phyloP scores from a whole-genome alignment of 1,139 yeast species.

The Zygoascus hellenicus region DNA sequence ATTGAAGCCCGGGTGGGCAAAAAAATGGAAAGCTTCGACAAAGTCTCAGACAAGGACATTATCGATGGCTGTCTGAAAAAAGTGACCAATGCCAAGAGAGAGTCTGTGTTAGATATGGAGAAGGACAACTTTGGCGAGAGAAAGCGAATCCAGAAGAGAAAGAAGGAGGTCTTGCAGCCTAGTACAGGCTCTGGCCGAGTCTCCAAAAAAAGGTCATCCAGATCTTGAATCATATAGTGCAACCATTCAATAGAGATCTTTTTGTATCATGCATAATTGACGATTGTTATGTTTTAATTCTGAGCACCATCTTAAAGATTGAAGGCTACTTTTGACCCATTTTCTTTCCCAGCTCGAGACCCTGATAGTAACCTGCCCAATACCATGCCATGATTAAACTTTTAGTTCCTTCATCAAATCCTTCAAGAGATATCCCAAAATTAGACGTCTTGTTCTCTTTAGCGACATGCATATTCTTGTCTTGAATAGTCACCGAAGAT shows the following conservation, averaged over 20 bases:
- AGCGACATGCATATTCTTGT: too few relatives aligned
- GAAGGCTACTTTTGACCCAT: neutral
- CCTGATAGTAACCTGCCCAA: constrained; percentile 33
- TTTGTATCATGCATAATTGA: too few relatives aligned
- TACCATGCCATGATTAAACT: constrained; percentile 31
- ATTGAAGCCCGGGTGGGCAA: constrained; percentile 80
- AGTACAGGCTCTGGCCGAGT: neutral
- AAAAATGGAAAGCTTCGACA: constrained; percentile 68
- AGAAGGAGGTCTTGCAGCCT: constrained; percentile 28
- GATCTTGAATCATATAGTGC: too few relatives aligned
- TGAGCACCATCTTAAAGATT: too few relatives aligned
- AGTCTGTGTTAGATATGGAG: constrained; percentile 90
- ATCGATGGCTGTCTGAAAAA: constrained; percentile 59
- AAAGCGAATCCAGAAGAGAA: constrained; percentile 47
- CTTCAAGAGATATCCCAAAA: constrained; percentile 17
- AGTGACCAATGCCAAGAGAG: constrained; percentile 80
- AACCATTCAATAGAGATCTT: too few relatives aligned
- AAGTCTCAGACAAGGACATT: constrained; percentile 67
- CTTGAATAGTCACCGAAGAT: too few relatives aligned
- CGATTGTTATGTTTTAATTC: too few relatives aligned
- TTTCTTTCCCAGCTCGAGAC: constrained; percentile 22
- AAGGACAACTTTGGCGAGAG: constrained; percentile 80
- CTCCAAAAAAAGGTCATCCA: neutral
- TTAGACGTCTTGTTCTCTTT: neutral
- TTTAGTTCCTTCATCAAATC: constrained; percentile 23